Evolutionary conservation across 2,329 filamentous ascomycete genomes (phyloP).

Genomic region (Stagonosporopsis cucurbitacearum): DNA sequence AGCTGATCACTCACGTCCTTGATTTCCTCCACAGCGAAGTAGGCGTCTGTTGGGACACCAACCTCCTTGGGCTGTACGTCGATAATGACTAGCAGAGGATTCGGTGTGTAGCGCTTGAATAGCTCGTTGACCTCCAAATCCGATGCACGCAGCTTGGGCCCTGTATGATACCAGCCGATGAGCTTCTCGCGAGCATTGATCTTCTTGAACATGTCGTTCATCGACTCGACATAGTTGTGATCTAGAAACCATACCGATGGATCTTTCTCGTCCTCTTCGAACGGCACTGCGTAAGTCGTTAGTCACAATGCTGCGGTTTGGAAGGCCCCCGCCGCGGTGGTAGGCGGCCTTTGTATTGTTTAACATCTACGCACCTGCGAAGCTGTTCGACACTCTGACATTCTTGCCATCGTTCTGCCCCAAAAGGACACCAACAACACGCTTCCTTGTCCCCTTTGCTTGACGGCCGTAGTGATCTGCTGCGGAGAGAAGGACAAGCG

Average conservation of each 20-base stretch:
- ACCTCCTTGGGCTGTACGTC: slow-evolving; percentile 98
- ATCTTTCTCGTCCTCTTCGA: slow-evolving; percentile 98
- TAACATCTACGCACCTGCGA: slow-evolving; percentile 73
- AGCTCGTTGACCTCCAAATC: slow-evolving; percentile 99
- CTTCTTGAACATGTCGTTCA: slow-evolving; percentile 99
- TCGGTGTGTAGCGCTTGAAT: slow-evolving; percentile 98
- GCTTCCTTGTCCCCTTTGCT: slow-evolving; percentile 83
- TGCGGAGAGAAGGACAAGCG: slow-evolving; percentile 94
- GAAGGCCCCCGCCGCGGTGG: neutral
- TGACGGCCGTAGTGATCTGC: slow-evolving; percentile 98
- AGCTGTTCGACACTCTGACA: slow-evolving; percentile 98
- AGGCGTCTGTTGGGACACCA: slow-evolving; percentile 96
- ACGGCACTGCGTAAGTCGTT: slow-evolving; percentile 71
- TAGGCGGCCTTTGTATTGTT: slow-evolving; percentile 23
- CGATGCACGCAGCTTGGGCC: slow-evolving; percentile 93
- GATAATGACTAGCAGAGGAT: slow-evolving; percentile 95
- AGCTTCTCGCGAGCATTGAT: slow-evolving; percentile 98
- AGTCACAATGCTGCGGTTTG: slow-evolving; percentile 23
- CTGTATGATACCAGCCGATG: slow-evolving; percentile 99
- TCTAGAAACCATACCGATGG: slow-evolving; percentile 99
- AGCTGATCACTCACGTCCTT: slow-evolving; percentile 77
- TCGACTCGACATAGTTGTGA: slow-evolving; percentile 98
- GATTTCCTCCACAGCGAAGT: slow-evolving; percentile 99
- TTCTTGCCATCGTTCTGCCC: slow-evolving; percentile 97
- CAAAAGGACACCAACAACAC: slow-evolving; percentile 92